Conservation (phyloP, 805 yeast species). For the Kluyveromyces lactis region DNA sequence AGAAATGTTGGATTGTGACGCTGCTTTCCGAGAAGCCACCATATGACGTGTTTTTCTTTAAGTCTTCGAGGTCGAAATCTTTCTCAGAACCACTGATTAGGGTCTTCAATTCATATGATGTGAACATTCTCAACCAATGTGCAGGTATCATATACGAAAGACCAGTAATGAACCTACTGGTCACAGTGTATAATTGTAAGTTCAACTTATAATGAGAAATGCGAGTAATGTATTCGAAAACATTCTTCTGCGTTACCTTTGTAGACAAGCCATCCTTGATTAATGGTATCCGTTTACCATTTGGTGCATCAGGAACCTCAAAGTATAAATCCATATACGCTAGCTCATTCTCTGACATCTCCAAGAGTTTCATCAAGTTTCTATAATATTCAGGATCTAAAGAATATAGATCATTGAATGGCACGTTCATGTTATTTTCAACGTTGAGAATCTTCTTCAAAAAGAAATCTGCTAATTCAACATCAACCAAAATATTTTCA, state of each 20-base stretch:
- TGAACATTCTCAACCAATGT: constrained; percentile 78
- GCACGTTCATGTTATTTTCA: constrained; percentile 24
- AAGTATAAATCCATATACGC: constrained; percentile 52
- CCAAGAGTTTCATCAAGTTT: constrained; percentile 54
- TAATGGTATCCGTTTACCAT: constrained; percentile 44
- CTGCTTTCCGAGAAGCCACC: constrained; percentile 55
- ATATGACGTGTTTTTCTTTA: constrained; percentile 51
- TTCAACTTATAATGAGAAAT: constrained; percentile 76
- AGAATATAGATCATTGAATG: constrained; percentile 71
- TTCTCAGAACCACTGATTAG: constrained; percentile 73
- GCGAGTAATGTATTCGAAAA: constrained; percentile 65
- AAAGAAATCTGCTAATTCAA: constrained; percentile 81
- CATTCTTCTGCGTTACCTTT: constrained; percentile 52
- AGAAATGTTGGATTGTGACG: constrained; percentile 54
- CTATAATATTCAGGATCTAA: constrained; percentile 61
- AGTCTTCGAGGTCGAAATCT: constrained; percentile 63
- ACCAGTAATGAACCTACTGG: constrained; percentile 56
- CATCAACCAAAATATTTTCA: constrained; percentile 72
- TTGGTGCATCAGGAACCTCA: constrained; percentile 45
- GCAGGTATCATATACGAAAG: constrained; percentile 58
- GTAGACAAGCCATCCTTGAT: constrained; percentile 49
- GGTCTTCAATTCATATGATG: constrained; percentile 73
- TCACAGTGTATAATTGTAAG: constrained; percentile 49
- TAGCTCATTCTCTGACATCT: constrained; percentile 47
- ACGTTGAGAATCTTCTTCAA: constrained; percentile 56